Evolutionary conservation across 495 filamentous ascomycete species (phyloP), one percentile per base, ranked within the genome.

Genomic region (Xylaria castorea): DNA sequence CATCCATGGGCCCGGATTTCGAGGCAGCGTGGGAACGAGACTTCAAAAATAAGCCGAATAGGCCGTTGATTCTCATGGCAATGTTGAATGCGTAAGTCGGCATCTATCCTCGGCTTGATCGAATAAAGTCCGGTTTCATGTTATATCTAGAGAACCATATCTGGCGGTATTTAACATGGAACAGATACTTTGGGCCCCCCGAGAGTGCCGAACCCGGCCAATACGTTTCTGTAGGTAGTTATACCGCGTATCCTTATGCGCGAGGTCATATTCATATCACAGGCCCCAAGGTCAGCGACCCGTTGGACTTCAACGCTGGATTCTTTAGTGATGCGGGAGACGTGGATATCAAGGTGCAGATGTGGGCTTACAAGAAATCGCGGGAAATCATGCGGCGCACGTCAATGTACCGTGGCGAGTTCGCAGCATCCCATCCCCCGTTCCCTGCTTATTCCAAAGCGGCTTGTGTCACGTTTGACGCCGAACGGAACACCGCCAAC

Each of bases 221-320:
- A 44, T 86, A 83, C 72, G 51, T 83, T 34, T 75, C 80, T 1
- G 58, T 81, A 0, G 79, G 70, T 25, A 70, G 73, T 14, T 89
- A 80, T 73, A 84, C 84, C 5, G 76, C 80, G 30, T 88, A 90
- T 74, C 88, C 89, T 11, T 85, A 84, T 67, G 88, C 87, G 7
- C 87, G 88, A 1, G 89, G 89, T 4, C 79, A 82, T 65, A 77
- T 90, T 34, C 89, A 90, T 75, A 87, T 91, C 74, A 88, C 82
- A 14, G 76, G 80, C 2, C 77, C 84, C 16, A 74, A 78, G 7
- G 70, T 80, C 18, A 42, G 73, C 44, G 79, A 79, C 20, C 77
- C 79, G 1, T 72, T 80, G 12, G 79, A 84, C 62, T 86, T 88
- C 69, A 74, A 82, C 40, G 64, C 79, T 0, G 82, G 82, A 22